These are phyloP conservation scores for Lenzites betulinus DNA, from an alignment of 768 basidiomycete species.

Conservation along the genomic window DNA sequence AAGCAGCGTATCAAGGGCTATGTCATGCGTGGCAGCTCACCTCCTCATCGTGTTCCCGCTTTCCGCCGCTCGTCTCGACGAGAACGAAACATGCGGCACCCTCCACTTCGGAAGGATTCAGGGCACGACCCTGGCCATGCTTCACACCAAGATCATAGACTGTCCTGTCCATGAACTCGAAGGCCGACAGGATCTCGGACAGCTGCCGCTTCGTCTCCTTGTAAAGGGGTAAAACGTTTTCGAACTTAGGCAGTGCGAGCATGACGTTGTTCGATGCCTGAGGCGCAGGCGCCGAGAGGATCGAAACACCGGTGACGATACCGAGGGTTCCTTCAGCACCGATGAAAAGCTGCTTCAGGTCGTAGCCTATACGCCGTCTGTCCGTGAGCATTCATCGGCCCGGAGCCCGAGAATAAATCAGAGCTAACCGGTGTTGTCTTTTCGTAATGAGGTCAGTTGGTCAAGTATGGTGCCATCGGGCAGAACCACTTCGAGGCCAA, in stretches of 20 bases:
- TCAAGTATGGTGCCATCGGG: slow-evolving; percentile 93
- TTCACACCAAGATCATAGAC: slow-evolving; percentile 83
- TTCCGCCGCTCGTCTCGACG: slow-evolving; percentile 92
- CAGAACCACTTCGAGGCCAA: slow-evolving; percentile 94
- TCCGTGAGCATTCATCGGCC: neutral
- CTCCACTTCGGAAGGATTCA: slow-evolving; percentile 71
- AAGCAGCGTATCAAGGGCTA: neutral
- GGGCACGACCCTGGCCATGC: slow-evolving; percentile 77
- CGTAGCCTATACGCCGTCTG: slow-evolving; percentile 67
- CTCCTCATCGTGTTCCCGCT: slow-evolving; percentile 91
- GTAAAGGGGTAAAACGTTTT: slow-evolving; percentile 85
- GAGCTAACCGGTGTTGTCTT: slow-evolving; percentile 90
- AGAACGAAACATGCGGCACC: slow-evolving; percentile 88
- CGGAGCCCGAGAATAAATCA: neutral
- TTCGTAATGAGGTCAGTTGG: slow-evolving; percentile 85
- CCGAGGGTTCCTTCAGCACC: slow-evolving; percentile 97
- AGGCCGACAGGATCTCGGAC: slow-evolving; percentile 95
- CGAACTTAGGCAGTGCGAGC: slow-evolving; percentile 83
- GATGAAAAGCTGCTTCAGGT: slow-evolving; percentile 97
- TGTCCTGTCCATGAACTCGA: slow-evolving; percentile 92
- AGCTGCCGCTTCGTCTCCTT: slow-evolving; percentile 77
- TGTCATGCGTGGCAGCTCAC: slow-evolving; percentile 41
- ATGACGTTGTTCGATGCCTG: slow-evolving; percentile 90
- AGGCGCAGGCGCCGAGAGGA: slow-evolving; percentile 83
- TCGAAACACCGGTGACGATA: slow-evolving; percentile 92